Conservation (phyloP, 148 eudicot genomes). For the Dysphania ambrosioides region DNA sequence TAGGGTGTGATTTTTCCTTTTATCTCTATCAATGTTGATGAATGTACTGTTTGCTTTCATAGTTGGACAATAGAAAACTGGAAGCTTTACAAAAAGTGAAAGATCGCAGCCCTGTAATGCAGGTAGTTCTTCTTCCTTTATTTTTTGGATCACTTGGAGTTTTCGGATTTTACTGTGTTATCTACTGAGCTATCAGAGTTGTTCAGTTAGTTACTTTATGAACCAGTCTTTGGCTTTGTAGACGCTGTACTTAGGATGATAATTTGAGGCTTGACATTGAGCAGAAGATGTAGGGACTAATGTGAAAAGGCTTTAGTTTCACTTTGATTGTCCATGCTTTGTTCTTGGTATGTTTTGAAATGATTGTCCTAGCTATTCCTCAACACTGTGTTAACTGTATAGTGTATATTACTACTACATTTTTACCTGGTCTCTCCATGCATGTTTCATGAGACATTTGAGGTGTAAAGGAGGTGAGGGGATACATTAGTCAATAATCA, state of each 20-base stretch:
- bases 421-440: too few relatives aligned
- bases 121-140: conserved; percentile 29
- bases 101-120: conserved; percentile 75
- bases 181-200: background rate
- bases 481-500: too few relatives aligned
- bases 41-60: conserved; percentile 23
- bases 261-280: background rate
- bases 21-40: background rate
- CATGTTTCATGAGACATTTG: too few relatives aligned
- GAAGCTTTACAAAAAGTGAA: conserved; percentile 57
- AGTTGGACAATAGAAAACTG: conserved; percentile 79
- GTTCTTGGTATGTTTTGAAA: background rate
- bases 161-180: background rate
- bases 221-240: background rate
- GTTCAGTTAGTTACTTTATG: background rate
- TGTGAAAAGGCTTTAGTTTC: too few relatives aligned
- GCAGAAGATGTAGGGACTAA: background rate
- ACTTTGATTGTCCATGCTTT: too few relatives aligned
- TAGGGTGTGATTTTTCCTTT: background rate
- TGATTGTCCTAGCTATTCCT: too few relatives aligned
- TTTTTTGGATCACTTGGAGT: background rate
- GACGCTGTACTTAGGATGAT: background rate
- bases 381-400: too few relatives aligned
- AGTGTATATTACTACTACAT: too few relatives aligned
- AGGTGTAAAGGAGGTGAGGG: too few relatives aligned